Conservation (phyloP, 176 grass and related monocot species). For the Olyra latifolia region DNA sequence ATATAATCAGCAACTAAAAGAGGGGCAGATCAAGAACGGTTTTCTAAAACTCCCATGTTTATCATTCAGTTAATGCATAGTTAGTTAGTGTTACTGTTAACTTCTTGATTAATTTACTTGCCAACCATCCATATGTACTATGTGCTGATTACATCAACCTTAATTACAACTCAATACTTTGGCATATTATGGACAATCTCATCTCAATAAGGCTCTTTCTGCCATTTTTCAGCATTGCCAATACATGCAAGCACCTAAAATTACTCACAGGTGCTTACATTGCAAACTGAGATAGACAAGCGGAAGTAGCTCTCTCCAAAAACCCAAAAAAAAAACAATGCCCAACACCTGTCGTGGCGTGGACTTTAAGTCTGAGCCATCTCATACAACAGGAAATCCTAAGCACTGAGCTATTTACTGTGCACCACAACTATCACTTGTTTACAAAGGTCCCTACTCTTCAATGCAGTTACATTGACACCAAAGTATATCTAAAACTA, state of each 20-base stretch:
- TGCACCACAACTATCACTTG: neutral
- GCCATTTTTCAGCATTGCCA: constrained; percentile 1
- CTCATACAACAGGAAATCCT: neutral
- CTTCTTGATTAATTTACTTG: neutral
- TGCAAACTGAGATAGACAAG: neutral
- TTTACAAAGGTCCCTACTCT: neutral
- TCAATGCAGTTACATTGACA: neutral
- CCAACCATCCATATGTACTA: neutral
- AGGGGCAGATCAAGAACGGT: neutral
- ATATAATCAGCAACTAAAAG: neutral
- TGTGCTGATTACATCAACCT: neutral
- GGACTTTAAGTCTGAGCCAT: neutral
- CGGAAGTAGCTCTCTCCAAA: neutral
- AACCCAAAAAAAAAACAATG: neutral
- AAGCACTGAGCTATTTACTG: neutral
- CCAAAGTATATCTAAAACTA: neutral
- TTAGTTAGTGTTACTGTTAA: neutral
- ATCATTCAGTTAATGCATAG: neutral
- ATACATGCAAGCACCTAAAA: neutral
- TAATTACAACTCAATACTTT: neutral
- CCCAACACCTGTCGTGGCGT: neutral
- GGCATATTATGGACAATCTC: neutral
- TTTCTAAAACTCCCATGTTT: neutral
- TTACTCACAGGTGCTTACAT: neutral
- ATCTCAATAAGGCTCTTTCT: neutral